Conservation (phyloP, 1,139 yeast genomes). For the Candida dubliniensis region DNA sequence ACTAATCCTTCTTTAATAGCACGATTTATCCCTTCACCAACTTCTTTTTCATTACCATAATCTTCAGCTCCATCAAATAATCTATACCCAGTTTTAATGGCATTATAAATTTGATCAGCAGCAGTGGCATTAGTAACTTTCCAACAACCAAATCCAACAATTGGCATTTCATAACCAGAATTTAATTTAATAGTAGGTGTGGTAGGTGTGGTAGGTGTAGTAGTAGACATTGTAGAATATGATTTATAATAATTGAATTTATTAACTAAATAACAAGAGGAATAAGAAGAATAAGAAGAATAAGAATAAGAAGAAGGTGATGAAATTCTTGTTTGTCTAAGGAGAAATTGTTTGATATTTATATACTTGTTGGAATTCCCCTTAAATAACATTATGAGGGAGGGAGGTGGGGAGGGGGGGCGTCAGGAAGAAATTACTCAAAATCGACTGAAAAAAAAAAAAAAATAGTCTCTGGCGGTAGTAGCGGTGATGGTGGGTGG, state of each 20-base stretch:
- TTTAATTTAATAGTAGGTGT: slow-evolving; percentile 45
- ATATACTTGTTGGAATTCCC: neutral
- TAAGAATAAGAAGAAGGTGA: neutral
- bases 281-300: neutral
- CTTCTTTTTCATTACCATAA: slow-evolving; percentile 74
- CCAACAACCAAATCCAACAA: slow-evolving; percentile 71
- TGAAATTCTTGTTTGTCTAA: neutral
- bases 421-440: neutral
- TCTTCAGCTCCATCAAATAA: slow-evolving; percentile 77
- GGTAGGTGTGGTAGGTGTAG: slow-evolving; percentile 15
- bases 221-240: slow-evolving; percentile 4
- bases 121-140: slow-evolving; percentile 57
- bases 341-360: neutral
- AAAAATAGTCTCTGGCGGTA: no score
- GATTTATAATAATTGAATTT: neutral
- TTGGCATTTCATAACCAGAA: slow-evolving; percentile 62
- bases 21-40: slow-evolving; percentile 64
- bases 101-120: slow-evolving; percentile 62
- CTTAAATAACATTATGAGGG: neutral
- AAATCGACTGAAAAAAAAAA: no score
- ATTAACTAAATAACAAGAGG: no score
- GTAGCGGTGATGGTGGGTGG: no score
- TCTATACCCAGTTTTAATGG: slow-evolving; percentile 72
- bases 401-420: neutral
- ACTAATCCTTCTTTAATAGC: slow-evolving; percentile 71